These are phyloP conservation scores for Penicillium malachiteum DNA, from an alignment of 495 filamentous ascomycete species.

Conservation along the genomic window DNA sequence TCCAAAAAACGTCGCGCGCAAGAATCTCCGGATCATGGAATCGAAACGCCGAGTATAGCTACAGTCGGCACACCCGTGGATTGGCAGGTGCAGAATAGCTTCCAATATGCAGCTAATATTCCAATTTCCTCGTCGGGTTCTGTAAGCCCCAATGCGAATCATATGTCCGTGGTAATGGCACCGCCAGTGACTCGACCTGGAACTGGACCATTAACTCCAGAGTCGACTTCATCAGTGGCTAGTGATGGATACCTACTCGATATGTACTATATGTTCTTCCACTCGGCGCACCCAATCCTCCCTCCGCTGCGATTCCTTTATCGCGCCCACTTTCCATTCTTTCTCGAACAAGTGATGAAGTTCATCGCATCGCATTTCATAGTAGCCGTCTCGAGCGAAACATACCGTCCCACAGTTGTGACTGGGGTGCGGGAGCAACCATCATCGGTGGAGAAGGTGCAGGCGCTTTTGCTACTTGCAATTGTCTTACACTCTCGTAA, in stretches of 20 bases:
- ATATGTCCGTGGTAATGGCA: constrained; percentile 16
- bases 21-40: constrained; percentile 23
- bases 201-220: constrained; percentile 39
- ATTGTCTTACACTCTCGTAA: constrained; percentile 76
- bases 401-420: constrained; percentile 41
- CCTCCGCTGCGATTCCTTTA: constrained; percentile 36
- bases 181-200: constrained; percentile 13
- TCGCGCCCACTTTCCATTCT: constrained; percentile 30
- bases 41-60: constrained; percentile 20
- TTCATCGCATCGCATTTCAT: constrained; percentile 49
- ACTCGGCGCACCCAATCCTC: constrained; percentile 46
- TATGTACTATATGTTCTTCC: constrained; percentile 48
- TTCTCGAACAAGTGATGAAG: constrained; percentile 47
- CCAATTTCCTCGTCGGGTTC: constrained; percentile 26
- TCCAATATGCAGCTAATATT: constrained; percentile 27
- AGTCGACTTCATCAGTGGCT: constrained; percentile 35
- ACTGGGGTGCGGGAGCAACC: constrained; percentile 35
- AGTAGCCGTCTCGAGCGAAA: constrained; percentile 37
- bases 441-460: constrained; percentile 53
- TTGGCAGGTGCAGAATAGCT: constrained; percentile 28
- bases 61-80: constrained; percentile 21
- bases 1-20: constrained; percentile 49
- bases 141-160: constrained; percentile 25
- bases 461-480: constrained; percentile 73
- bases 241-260: constrained; percentile 46